Percentiles rank a stretch among this genome's conserved stretches.
phyloP scores from a whole-genome alignment of 768 basidiomycete species.

The Porpolomopsis calyptriformis region DNA sequence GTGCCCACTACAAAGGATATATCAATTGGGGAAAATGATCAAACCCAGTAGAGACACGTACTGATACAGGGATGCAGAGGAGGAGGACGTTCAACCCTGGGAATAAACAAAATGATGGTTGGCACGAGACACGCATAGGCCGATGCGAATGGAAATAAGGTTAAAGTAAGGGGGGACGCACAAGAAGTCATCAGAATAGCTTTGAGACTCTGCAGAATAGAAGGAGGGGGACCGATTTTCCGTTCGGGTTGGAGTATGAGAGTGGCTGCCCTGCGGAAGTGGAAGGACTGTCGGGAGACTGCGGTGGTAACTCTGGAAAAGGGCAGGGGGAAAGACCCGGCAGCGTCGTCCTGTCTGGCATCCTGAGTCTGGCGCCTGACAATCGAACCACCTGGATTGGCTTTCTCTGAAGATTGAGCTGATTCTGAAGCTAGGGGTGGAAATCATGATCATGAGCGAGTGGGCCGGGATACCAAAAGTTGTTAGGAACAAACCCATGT shows the following conservation, averaged over 20 bases:
- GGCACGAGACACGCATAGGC: no score
- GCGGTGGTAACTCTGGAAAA: not conserved
- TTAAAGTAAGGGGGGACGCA: conserved; percentile 18
- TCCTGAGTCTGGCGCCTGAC: no score
- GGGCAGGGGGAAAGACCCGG: no score
- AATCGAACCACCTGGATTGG: no score
- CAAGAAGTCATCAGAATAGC: conserved; percentile 51
- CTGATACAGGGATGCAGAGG: conserved; percentile 63
- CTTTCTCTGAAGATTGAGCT: no score
- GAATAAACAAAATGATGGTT: not conserved
- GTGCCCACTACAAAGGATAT: conserved; percentile 47
- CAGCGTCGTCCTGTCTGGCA: no score
- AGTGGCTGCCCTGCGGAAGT: conserved; percentile 5
- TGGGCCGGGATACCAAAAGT: no score
- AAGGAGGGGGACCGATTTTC: conserved; percentile 36
- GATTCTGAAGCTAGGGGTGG: no score
- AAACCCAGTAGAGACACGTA: conserved; percentile 17
- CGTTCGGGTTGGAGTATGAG: conserved; percentile 28
- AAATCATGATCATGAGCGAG: no score
- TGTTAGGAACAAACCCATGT: no score
- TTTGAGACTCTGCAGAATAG: conserved; percentile 34
- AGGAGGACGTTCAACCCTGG: conserved; percentile 64
- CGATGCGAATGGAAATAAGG: not conserved
- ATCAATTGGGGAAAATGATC: conserved; percentile 2
- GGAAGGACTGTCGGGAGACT: not conserved